phyloP scores from a whole-genome alignment of 2,329 filamentous ascomycete species.

The Phialocephala subalpina region DNA sequence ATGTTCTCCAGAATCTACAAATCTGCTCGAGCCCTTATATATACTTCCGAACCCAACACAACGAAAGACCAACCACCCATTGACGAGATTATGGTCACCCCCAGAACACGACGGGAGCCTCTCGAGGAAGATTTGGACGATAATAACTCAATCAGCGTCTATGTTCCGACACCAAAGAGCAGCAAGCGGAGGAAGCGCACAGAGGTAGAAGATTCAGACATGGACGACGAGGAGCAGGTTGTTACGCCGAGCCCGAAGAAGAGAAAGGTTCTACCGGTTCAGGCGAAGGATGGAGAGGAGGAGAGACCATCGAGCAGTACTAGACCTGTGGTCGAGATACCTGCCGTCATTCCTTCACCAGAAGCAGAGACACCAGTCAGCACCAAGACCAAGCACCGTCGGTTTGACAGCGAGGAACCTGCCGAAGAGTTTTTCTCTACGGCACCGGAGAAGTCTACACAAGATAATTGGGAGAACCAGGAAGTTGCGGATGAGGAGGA shows the following conservation, averaged over 20 bases:
- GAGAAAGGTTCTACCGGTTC: conserved; percentile 35
- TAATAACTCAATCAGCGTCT: conserved; percentile 28
- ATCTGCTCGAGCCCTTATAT: conserved; percentile 32
- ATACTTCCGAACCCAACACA: background rate
- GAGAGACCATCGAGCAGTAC: conserved; percentile 22
- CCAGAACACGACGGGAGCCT: conserved; percentile 23
- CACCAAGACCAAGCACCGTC: conserved; percentile 32
- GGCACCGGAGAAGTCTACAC: conserved; percentile 17
- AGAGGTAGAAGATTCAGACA: conserved; percentile 22
- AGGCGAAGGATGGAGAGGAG: conserved; percentile 31
- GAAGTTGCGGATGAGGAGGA: conserved; percentile 16
- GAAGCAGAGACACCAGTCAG: background rate
- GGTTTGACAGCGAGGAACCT: conserved; percentile 38
- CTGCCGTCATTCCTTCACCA: conserved; percentile 21
- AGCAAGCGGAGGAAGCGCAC: conserved; percentile 18
- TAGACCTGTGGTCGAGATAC: conserved; percentile 38
- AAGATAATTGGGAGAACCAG: conserved; percentile 1
- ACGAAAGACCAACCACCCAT: background rate
- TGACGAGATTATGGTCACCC: conserved; percentile 34
- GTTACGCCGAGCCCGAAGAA: conserved; percentile 35
- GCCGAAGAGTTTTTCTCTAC: conserved; percentile 27
- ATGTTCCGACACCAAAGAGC: conserved; percentile 16
- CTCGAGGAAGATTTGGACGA: conserved; percentile 19
- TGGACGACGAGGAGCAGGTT: conserved; percentile 18
- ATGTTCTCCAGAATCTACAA: conserved; percentile 41